A percentile compares a stretch with the other conserved stretches of the same genome.
These are phyloP conservation scores for Erysimum cheiri DNA, from an alignment of 441 rosid genomes.

Conservation along the genomic window DNA sequence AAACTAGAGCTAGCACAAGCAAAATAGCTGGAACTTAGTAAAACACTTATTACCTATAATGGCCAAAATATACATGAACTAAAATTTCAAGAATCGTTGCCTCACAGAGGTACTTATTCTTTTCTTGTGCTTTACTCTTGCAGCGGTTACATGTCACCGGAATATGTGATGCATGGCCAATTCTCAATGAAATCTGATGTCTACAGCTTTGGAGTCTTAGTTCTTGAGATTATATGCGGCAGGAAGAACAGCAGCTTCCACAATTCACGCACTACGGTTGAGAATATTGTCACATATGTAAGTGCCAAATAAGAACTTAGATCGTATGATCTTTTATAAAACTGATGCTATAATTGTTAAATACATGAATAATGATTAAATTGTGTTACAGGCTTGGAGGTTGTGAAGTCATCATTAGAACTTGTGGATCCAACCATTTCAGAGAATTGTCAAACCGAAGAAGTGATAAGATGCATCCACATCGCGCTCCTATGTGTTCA, in stretches of 20 bases:
- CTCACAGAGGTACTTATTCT: no score
- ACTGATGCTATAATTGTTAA: neutral
- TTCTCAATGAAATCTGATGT: conserved; percentile 41
- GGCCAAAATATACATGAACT: neutral
- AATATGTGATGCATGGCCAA: conserved; percentile 42
- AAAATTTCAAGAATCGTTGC: neutral
- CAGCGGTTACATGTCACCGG: conserved; percentile 46
- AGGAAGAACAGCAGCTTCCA: conserved; percentile 26
- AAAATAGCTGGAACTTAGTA: neutral
- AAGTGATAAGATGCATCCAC: conserved; percentile 45
- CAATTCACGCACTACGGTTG: conserved; percentile 19
- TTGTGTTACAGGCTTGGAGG: conserved; percentile 48
- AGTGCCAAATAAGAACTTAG: conserved; percentile 15
- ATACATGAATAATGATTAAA: neutral
- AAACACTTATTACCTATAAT: neutral
- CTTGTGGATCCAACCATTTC: conserved; percentile 34
- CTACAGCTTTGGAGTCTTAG: conserved; percentile 44
- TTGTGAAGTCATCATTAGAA: conserved; percentile 42
- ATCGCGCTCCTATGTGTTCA: conserved; percentile 49
- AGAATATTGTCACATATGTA: conserved; percentile 38
- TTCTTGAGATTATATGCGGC: conserved; percentile 44
- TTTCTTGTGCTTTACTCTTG: no score
- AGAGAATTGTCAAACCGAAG: neutral
- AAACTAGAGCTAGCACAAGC: conserved; percentile 39
- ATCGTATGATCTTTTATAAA: neutral